Evolutionary conservation across 2,329 filamentous ascomycete genomes (phyloP).

Genomic region (Penicillium sp.): DNA sequence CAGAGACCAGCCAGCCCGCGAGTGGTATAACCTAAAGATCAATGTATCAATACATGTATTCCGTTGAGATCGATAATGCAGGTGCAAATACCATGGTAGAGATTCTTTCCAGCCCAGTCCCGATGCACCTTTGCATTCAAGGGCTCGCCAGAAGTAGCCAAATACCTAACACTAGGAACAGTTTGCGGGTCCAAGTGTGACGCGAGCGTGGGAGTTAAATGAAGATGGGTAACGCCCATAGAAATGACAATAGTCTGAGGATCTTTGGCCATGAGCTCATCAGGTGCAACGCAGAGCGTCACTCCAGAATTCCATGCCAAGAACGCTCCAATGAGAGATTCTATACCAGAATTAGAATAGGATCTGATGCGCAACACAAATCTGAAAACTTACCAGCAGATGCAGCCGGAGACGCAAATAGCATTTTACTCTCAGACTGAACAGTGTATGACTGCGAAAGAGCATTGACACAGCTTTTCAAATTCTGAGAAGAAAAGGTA

Average conservation of each 20-base stretch:
- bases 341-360: conserved; percentile 40
- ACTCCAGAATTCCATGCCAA: conserved; percentile 81
- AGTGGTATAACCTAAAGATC: background rate
- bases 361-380: background rate
- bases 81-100: conserved; percentile 68
- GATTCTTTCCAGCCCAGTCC: conserved; percentile 68
- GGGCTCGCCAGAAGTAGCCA: conserved; percentile 82
- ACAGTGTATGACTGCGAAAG: conserved; percentile 71
- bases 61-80: background rate
- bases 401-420: conserved; percentile 83
- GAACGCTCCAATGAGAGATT: conserved; percentile 90
- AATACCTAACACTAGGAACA: conserved; percentile 73
- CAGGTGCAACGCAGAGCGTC: conserved; percentile 75
- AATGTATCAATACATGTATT: background rate
- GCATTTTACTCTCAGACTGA: conserved; percentile 61
- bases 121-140: conserved; percentile 74
- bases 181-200: conserved; percentile 71
- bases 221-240: conserved; percentile 76
- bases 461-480: conserved; percentile 75
- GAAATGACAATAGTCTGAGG: conserved; percentile 70
- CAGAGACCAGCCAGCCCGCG: conserved; percentile 71
- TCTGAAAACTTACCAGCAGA: conserved; percentile 65
- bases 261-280: conserved; percentile 75
- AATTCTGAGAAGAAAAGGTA: conserved; percentile 74
- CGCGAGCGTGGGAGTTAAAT: conserved; percentile 84